Conservation (phyloP, 176 grass and related monocot genomes). For the Urochloa ruziziensis region DNA sequence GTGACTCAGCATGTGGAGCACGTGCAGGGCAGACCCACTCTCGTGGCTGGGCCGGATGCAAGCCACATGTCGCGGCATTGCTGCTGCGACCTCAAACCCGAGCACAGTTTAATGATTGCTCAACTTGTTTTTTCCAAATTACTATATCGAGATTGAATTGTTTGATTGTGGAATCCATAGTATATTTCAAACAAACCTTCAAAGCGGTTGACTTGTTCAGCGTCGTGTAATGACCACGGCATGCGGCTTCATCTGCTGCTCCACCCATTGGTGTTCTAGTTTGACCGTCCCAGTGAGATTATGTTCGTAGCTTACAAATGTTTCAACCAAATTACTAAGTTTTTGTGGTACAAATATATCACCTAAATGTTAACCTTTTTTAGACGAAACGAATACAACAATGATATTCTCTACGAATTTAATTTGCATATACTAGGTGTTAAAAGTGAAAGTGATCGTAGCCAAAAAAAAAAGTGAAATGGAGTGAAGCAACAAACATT, state of each 20-base stretch:
- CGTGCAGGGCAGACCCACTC: conserved; percentile 53
- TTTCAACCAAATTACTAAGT: too few relatives aligned
- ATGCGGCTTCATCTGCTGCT: not conserved
- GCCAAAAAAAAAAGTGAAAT: too few relatives aligned
- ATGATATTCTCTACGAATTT: too few relatives aligned
- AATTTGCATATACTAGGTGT: too few relatives aligned
- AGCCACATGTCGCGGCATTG: not conserved
- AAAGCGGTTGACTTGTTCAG: not conserved
- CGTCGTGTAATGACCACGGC: not conserved
- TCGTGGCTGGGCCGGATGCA: conserved; percentile 29
- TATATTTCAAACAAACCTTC: not conserved
- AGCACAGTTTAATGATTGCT: not conserved
- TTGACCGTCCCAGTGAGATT: too few relatives aligned
- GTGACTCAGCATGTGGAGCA: conserved; percentile 36
- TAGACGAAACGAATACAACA: too few relatives aligned
- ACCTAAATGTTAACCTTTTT: too few relatives aligned
- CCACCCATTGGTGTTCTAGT: too few relatives aligned
- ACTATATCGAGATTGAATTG: not conserved
- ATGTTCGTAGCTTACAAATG: too few relatives aligned
- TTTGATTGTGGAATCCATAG: not conserved
- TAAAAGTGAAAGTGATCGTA: too few relatives aligned
- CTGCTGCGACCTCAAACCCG: not conserved
- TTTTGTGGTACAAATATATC: too few relatives aligned
- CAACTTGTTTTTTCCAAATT: not conserved
- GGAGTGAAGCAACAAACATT: too few relatives aligned